phyloP scores from a whole-genome alignment of 2,329 filamentous ascomycete genomes.

The Pyrenophora seminiperda region DNA sequence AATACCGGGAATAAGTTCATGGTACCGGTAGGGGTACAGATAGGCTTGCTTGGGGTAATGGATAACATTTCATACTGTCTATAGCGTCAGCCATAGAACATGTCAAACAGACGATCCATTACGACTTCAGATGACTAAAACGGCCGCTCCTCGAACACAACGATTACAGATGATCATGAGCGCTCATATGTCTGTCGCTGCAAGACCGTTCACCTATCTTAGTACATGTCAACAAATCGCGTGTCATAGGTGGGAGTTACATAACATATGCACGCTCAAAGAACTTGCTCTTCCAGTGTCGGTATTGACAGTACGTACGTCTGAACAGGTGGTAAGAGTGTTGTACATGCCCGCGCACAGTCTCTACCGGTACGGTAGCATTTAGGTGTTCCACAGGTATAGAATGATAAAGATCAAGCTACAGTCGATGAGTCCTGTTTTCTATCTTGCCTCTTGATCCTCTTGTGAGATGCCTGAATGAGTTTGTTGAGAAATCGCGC shows the following conservation, averaged over 20 bases:
- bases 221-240: not conserved
- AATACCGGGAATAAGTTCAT: not conserved
- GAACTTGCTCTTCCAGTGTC: not conserved
- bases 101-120: no score
- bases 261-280: slow-evolving; percentile 5
- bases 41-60: not conserved
- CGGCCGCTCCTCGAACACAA: no score
- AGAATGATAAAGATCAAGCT: not conserved
- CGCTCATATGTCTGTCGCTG: no score
- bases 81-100: not conserved
- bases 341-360: slow-evolving; percentile 26
- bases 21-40: no score
- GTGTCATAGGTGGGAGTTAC: slow-evolving; percentile 2
- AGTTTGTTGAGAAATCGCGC: not conserved
- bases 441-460: not conserved
- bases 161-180: no score
- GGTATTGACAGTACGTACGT: not conserved
- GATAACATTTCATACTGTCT: not conserved
- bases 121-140: no score
- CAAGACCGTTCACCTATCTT: no score
- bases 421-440: not conserved
- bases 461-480: not conserved
- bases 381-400: slow-evolving; percentile 31
- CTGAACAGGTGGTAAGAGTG: slow-evolving; percentile 28
- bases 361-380: slow-evolving; percentile 30